Percentiles rank a stretch among this genome's conserved stretches.
These are phyloP conservation scores for Aspergillus sclerotialis DNA, from an alignment of 2,329 filamentous ascomycete genomes.

Conservation along the genomic window DNA sequence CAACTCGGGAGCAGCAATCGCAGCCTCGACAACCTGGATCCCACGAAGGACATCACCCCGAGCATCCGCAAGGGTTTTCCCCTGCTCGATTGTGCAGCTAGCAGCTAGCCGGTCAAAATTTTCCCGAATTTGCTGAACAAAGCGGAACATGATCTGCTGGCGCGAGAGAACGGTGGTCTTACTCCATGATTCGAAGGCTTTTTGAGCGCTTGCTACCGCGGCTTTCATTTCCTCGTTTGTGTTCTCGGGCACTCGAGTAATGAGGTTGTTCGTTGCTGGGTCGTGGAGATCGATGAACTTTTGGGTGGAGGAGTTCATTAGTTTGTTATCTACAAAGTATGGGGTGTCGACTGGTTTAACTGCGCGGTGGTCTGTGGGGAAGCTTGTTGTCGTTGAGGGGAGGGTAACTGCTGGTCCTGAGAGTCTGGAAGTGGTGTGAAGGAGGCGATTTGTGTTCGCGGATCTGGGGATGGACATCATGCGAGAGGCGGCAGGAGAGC, in stretches of 20 bases:
- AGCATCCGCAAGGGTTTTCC: constrained; percentile 57
- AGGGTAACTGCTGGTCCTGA: too few relatives aligned
- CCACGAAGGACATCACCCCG: constrained; percentile 55
- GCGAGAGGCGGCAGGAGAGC: too few relatives aligned
- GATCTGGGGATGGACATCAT: too few relatives aligned
- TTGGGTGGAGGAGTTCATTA: constrained; percentile 46
- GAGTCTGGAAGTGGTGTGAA: too few relatives aligned
- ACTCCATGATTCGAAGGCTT: constrained; percentile 52
- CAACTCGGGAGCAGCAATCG: constrained; percentile 56
- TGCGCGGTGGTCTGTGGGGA: too few relatives aligned
- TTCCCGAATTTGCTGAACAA: constrained; percentile 51
- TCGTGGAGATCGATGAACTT: constrained; percentile 56
- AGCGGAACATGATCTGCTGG: constrained; percentile 58
- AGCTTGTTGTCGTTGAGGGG: too few relatives aligned
- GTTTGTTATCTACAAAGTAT: constrained; percentile 56
- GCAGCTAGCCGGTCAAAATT: constrained; percentile 56
- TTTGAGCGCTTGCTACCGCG: constrained; percentile 51
- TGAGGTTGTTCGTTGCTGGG: constrained; percentile 55
- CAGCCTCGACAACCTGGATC: constrained; percentile 55
- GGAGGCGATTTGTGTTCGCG: too few relatives aligned
- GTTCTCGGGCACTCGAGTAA: constrained; percentile 54
- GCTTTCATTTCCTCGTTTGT: constrained; percentile 52
- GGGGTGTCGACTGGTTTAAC: too few relatives aligned
- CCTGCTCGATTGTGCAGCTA: constrained; percentile 56
- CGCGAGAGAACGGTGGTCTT: constrained; percentile 48